These are phyloP conservation scores for Glycine tomentella DNA, from an alignment of 306 rosid genomes.

Conservation along the genomic window DNA sequence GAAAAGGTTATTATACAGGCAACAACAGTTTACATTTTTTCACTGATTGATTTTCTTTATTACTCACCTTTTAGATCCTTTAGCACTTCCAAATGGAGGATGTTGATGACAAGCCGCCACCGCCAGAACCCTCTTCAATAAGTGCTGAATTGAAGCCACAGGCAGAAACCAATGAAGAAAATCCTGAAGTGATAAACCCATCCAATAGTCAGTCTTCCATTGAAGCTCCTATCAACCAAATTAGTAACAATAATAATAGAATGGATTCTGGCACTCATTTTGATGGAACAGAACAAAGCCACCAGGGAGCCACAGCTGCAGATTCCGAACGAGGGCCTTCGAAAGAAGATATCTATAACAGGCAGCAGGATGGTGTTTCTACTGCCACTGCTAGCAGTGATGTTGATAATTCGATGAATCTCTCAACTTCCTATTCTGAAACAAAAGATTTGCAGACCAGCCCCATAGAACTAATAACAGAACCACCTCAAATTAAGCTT, in stretches of 20 bases:
- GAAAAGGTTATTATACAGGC: not conserved
- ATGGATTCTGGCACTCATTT: slow-evolving; percentile 45
- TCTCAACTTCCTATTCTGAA: slow-evolving; percentile 40
- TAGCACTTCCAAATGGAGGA: slow-evolving; percentile 64
- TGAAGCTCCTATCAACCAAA: slow-evolving; percentile 45
- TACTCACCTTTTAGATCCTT: slow-evolving; percentile 42
- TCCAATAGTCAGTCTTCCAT: slow-evolving; percentile 28
- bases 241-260: slow-evolving; percentile 4
- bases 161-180: slow-evolving; percentile 42
- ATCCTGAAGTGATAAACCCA: slow-evolving; percentile 21
- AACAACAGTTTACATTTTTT: not conserved
- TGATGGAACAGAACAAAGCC: slow-evolving; percentile 36
- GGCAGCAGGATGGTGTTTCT: slow-evolving; percentile 42
- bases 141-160: slow-evolving; percentile 29
- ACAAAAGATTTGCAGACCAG: slow-evolving; percentile 40
- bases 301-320: slow-evolving; percentile 28
- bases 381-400: slow-evolving; percentile 36
- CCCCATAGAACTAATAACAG: slow-evolving; percentile 33
- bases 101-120: slow-evolving; percentile 46
- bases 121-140: slow-evolving; percentile 48
- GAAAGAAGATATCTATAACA: slow-evolving; percentile 19
- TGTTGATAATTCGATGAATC: slow-evolving; percentile 27
- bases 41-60: slow-evolving; percentile 28
- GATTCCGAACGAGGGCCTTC: slow-evolving; percentile 36
- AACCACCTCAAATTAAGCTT: slow-evolving; percentile 44